Evolutionary conservation across 495 filamentous ascomycete species (phyloP).

Genomic region (Glonium stellatum): DNA sequence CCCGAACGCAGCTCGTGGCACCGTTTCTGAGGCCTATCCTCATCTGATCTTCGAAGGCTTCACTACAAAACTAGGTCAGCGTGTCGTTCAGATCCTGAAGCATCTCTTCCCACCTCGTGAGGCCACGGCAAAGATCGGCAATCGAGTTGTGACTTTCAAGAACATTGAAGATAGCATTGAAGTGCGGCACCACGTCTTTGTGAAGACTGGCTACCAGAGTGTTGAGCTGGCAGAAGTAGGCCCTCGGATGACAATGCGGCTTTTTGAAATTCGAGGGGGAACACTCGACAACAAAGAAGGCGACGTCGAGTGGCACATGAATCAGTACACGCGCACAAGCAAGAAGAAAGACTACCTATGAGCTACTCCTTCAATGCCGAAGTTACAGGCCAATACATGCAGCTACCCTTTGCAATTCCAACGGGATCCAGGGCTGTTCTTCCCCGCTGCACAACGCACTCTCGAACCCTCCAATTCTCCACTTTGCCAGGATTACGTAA

Average conservation of each 20-base stretch:
- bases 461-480: no score
- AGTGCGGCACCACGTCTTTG: slow-evolving; percentile 74
- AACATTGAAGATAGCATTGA: slow-evolving; percentile 94
- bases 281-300: slow-evolving; percentile 91
- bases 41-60: slow-evolving; percentile 96
- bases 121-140: slow-evolving; percentile 67
- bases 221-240: slow-evolving; percentile 94
- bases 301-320: slow-evolving; percentile 93
- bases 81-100: slow-evolving; percentile 85
- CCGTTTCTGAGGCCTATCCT: slow-evolving; percentile 88
- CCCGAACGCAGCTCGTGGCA: slow-evolving; percentile 76
- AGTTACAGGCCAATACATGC: no score
- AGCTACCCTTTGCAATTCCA: no score
- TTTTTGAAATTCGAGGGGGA: slow-evolving; percentile 91
- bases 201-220: slow-evolving; percentile 74
- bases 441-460: no score
- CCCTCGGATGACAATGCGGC: slow-evolving; percentile 90
- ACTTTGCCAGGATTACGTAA: no score
- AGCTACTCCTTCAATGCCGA: slow-evolving; percentile 16
- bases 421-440: no score
- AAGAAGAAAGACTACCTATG: slow-evolving; percentile 90
- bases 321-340: slow-evolving; percentile 87
- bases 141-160: slow-evolving; percentile 84
- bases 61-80: slow-evolving; percentile 67
- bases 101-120: slow-evolving; percentile 93